Evolutionary conservation across 2,329 filamentous ascomycete species (phyloP).

Genomic region (Dactylellina parvicollis): DNA sequence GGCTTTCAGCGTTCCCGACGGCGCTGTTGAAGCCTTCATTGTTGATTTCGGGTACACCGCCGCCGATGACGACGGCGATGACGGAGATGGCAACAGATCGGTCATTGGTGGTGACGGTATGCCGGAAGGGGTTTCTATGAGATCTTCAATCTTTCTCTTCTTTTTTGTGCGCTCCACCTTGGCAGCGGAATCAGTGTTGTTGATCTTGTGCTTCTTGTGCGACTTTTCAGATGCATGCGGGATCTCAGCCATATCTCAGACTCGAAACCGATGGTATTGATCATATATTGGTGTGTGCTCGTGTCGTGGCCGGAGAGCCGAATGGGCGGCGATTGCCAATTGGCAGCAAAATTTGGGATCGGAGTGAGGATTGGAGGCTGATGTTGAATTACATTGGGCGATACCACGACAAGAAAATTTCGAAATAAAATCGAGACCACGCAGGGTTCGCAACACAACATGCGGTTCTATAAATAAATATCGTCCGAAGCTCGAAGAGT

Average conservation of each 20-base stretch:
- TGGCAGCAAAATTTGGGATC: neutral
- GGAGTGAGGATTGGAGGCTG: too few relatives aligned
- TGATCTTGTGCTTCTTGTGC: conserved; percentile 55
- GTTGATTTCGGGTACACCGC: too few relatives aligned
- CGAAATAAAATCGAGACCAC: conserved; percentile 14
- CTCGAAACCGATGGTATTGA: neutral
- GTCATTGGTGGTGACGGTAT: conserved; percentile 59
- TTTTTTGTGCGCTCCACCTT: conserved; percentile 42
- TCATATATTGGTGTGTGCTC: neutral
- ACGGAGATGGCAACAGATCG: conserved; percentile 61
- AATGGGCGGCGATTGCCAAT: neutral
- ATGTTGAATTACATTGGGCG: neutral
- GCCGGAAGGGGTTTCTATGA: conserved; percentile 14
- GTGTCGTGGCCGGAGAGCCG: neutral
- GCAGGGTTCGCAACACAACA: neutral
- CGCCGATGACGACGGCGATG: too few relatives aligned
- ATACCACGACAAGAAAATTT: conserved; percentile 2
- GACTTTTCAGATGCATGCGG: conserved; percentile 59
- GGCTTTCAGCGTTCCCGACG: conserved; percentile 3
- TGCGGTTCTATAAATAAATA: too few relatives aligned
- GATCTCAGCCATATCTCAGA: conserved; percentile 61
- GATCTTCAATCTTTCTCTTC: conserved; percentile 35
- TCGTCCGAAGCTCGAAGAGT: too few relatives aligned
- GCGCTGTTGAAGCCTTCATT: neutral
- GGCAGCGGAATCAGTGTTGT: conserved; percentile 45